Percentiles rank a stretch among this genome's conserved stretches.
Evolutionary conservation across 352 stramenopile genomes (phyloP).

Genomic region (Thraustotheca clavata): DNA sequence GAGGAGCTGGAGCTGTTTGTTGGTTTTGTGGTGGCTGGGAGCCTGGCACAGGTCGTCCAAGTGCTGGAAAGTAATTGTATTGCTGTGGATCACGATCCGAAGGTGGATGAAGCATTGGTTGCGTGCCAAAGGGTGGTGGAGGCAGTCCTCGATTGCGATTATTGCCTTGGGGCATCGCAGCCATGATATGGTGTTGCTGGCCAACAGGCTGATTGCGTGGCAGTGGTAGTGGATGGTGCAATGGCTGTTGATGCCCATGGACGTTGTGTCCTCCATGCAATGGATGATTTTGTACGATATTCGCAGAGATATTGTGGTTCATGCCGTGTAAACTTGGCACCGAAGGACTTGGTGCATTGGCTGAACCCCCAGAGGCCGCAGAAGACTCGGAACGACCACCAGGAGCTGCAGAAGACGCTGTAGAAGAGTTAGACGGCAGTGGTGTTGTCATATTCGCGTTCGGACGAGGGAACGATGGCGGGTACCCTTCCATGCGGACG

Average conservation of each 20-base stretch:
- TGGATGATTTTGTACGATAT: conserved; percentile 12
- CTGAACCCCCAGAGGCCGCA: not conserved
- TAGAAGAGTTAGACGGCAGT: not conserved
- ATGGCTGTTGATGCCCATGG: conserved; percentile 11
- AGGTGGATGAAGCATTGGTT: conserved; percentile 4
- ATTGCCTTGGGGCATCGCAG: not conserved
- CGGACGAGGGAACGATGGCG: conserved; percentile 12
- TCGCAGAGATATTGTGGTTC: conserved; percentile 9
- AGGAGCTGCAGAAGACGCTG: not conserved
- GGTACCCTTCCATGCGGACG: conserved; percentile 22
- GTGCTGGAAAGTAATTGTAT: conserved; percentile 10
- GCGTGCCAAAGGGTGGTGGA: conserved; percentile 8
- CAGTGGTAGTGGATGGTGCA: conserved; percentile 18
- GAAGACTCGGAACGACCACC: too few relatives aligned
- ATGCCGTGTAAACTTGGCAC: conserved; percentile 1
- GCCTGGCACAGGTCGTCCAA: not conserved
- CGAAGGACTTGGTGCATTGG: not conserved
- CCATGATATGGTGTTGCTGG: conserved; percentile 14
- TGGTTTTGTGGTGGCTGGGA: not conserved
- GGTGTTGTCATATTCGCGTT: conserved; percentile 6
- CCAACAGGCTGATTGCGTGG: not conserved
- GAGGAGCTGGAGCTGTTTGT: not conserved
- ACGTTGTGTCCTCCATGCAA: conserved; percentile 12
- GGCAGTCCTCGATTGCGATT: conserved; percentile 2
- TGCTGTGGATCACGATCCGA: not conserved